Percentiles rank a stretch among this genome's conserved stretches.
Evolutionary conservation across 2,329 filamentous ascomycete species (phyloP).

Genomic region (Trichoderma brevicompactum): DNA sequence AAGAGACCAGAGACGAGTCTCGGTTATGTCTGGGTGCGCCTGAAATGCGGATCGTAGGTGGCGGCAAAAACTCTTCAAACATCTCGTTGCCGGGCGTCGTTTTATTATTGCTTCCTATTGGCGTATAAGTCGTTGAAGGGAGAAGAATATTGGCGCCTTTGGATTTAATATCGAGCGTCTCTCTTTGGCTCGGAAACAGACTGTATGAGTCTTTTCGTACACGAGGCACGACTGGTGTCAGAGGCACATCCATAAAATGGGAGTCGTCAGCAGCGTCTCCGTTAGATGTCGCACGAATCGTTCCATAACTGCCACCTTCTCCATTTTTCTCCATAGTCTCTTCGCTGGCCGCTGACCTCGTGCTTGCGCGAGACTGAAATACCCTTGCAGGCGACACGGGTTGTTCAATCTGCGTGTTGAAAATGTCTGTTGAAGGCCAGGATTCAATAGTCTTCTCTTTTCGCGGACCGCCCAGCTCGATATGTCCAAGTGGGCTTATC

Average conservation of each 20-base stretch:
- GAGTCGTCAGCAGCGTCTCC: slow-evolving; percentile 7
- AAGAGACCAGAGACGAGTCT: slow-evolving; percentile 66
- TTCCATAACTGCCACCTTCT: not conserved
- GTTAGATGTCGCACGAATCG: not conserved
- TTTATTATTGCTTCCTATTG: slow-evolving; percentile 11
- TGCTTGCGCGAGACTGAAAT: slow-evolving; percentile 19
- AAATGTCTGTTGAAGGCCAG: slow-evolving; percentile 27
- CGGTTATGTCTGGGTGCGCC: slow-evolving; percentile 52
- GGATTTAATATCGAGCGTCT: slow-evolving; percentile 34
- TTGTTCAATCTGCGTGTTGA: slow-evolving; percentile 33
- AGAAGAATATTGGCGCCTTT: slow-evolving; percentile 41
- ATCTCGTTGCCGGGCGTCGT: not conserved
- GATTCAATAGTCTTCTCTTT: slow-evolving; percentile 23
- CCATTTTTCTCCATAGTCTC: not conserved
- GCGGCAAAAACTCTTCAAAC: slow-evolving; percentile 38
- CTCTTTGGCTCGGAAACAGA: slow-evolving; percentile 32
- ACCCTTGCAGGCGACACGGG: slow-evolving; percentile 31
- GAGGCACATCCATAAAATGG: not conserved
- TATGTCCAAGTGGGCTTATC: slow-evolving; percentile 50
- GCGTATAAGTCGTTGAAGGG: slow-evolving; percentile 38
- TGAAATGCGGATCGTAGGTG: slow-evolving; percentile 49
- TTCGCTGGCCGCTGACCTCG: not conserved
- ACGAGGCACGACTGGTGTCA: not conserved
- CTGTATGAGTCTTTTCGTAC: slow-evolving; percentile 32
- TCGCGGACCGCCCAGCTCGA: slow-evolving; percentile 52